Evolutionary conservation across 2,329 filamentous ascomycete genomes (phyloP).

Genomic region (Colletotrichum spaethianum): DNA sequence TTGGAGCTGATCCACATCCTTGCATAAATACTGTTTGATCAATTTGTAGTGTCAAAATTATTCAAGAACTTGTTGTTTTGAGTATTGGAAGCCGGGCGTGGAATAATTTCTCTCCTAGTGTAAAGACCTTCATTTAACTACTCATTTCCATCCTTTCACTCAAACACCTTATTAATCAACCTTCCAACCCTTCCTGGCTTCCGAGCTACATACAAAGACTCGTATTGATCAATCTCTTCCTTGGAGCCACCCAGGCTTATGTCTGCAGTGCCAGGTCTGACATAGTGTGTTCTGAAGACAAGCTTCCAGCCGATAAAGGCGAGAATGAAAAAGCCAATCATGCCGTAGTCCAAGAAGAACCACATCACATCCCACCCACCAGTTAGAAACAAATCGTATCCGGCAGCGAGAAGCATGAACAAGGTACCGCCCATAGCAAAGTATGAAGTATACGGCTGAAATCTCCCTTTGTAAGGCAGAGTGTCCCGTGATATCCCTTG

Average conservation of each 20-base stretch:
- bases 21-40: too few relatives aligned
- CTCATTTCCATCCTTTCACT: background rate
- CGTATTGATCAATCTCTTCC: background rate
- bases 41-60: too few relatives aligned
- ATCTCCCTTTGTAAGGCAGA: conserved; percentile 70
- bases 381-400: conserved; percentile 64
- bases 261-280: conserved; percentile 68
- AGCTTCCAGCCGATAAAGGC: conserved; percentile 75
- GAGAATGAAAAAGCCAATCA: conserved; percentile 68
- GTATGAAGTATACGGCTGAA: conserved; percentile 71
- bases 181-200: background rate
- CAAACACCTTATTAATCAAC: background rate
- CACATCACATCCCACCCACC: conserved; percentile 60
- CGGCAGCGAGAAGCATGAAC: conserved; percentile 64
- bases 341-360: conserved; percentile 69
- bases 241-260: conserved; percentile 48
- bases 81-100: background rate
- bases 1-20: too few relatives aligned
- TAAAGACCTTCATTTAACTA: background rate
- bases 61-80: too few relatives aligned
- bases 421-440: conserved; percentile 59
- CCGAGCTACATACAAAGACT: background rate
- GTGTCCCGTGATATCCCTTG: conserved; percentile 61
- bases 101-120: background rate
- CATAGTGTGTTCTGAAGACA: conserved; percentile 69